phyloP scores from a whole-genome alignment of 2,329 filamentous ascomycete species.

The Trichoderma aggressivum region DNA sequence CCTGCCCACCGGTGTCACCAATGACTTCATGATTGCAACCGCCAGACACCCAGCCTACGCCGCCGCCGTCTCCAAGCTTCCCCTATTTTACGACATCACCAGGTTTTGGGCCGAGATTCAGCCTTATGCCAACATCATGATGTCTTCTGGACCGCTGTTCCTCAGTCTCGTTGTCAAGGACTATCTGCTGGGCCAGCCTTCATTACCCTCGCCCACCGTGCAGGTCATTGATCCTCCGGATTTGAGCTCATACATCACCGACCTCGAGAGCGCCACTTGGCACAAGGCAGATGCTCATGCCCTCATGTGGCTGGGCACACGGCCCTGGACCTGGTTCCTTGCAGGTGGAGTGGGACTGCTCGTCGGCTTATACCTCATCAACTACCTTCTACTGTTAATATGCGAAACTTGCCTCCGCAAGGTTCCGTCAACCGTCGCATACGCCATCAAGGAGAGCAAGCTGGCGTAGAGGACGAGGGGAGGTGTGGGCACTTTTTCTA shows the following conservation, averaged over 20 bases:
- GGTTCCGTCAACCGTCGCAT: neutral
- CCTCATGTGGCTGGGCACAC: slow-evolving; percentile 6
- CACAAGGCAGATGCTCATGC: slow-evolving; percentile 9
- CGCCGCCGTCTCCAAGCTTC: neutral
- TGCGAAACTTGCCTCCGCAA: neutral
- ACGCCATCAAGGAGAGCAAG: slow-evolving; percentile 7
- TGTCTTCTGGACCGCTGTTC: slow-evolving; percentile 9
- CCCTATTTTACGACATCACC: slow-evolving; percentile 6
- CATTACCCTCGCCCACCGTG: neutral
- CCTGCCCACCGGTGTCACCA: slow-evolving; percentile 5
- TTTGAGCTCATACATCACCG: neutral
- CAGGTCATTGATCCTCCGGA: neutral
- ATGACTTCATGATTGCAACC: slow-evolving; percentile 5
- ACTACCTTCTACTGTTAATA: neutral
- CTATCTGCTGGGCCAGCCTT: neutral
- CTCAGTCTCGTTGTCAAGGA: slow-evolving; percentile 11
- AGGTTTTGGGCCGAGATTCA: slow-evolving; percentile 8
- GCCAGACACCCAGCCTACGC: slow-evolving; percentile 11
- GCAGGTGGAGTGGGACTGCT: neutral
- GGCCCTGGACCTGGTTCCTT: slow-evolving; percentile 8
- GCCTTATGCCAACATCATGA: slow-evolving; percentile 15
- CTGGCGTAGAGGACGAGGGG: neutral
- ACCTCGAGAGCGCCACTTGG: slow-evolving; percentile 11
- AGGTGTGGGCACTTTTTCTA: neutral
- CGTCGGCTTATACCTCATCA: neutral